Evolutionary conservation across 2,329 filamentous ascomycete genomes (phyloP), one percentile per base, ranked within the genome.

Genomic region (Myotisia sp.): DNA sequence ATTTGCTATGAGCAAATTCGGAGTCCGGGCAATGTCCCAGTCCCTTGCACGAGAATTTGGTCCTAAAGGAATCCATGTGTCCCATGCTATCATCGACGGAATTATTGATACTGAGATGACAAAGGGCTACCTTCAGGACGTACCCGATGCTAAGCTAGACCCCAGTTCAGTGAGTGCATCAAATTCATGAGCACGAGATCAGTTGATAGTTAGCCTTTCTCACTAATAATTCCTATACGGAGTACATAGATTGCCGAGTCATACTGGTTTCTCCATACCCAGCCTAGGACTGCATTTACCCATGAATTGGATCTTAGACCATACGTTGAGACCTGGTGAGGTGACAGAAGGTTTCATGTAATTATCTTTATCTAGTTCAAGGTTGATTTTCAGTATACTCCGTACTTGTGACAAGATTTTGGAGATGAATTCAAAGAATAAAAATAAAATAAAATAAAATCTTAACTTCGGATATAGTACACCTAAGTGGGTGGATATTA

Each of bases 321-420:
- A 1, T 85, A 73, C 55, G 65, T 85, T 34, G 84, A 92, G 65
- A 92, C 86, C 54, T 92, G 80, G 65, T 86, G n/a, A n/a, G n/a
- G n/a, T n/a, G n/a, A n/a, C n/a, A n/a, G n/a, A n/a, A n/a, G n/a
- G n/a, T n/a, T n/a, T n/a, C n/a, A n/a, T n/a, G n/a, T n/a, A n/a
- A n/a, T n/a, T n/a, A n/a, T n/a, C n/a, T n/a, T n/a, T n/a, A n/a
- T n/a, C n/a, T n/a, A n/a, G n/a, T n/a, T n/a, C n/a, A n/a, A n/a
- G n/a, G n/a, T n/a, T n/a, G n/a, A n/a, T n/a, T n/a, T n/a, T n/a
- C n/a, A n/a, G n/a, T n/a, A n/a, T n/a, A n/a, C n/a, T n/a, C n/a
- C n/a, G n/a, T n/a, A n/a, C n/a, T n/a, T n/a, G n/a, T n/a, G n/a
- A n/a, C n/a, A n/a, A n/a, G n/a, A n/a, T n/a, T n/a, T n/a, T n/a